A percentile compares a stretch with the other conserved stretches of the same genome.
phyloP scores from a whole-genome alignment of 2,329 filamentous ascomycete genomes.

The Bipolaris zeicola region DNA sequence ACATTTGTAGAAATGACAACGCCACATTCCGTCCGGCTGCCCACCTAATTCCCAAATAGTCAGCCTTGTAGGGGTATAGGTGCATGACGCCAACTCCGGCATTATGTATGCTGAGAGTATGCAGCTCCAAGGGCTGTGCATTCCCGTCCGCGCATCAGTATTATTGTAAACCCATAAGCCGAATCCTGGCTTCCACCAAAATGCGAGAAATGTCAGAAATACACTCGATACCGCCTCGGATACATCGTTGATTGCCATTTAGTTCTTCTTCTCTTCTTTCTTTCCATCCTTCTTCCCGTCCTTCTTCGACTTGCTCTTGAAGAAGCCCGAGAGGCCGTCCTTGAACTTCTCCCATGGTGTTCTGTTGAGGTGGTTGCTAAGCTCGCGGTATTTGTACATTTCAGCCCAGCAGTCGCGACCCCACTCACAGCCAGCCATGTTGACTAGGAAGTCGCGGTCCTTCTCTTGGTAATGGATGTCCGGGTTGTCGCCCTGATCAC shows the following conservation, averaged over 20 bases:
- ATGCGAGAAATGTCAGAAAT: constrained; percentile 18
- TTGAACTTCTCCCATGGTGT: constrained; percentile 74
- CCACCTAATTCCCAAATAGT: constrained; percentile 5
- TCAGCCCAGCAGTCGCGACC: constrained; percentile 97
- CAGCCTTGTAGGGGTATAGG: constrained; percentile 11
- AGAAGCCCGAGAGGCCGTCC: constrained; percentile 51
- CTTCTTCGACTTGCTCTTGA: constrained; percentile 40
- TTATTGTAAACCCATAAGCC: constrained; percentile 18
- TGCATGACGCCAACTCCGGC: constrained; percentile 6
- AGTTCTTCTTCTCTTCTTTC: constrained; percentile 25
- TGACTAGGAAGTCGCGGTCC: constrained; percentile 91
- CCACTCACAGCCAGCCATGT: constrained; percentile 98
- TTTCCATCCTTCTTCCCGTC: constrained; percentile 20
- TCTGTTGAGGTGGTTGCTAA: constrained; percentile 88
- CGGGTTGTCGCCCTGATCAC: constrained; percentile 73
- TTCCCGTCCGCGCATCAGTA: constrained; percentile 16
- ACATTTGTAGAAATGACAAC: constrained; percentile 1
- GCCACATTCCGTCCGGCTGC: background rate
- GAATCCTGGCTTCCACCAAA: constrained; percentile 8
- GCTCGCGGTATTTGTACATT: constrained; percentile 92
- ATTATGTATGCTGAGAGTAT: constrained; percentile 15
- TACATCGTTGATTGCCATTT: constrained; percentile 1
- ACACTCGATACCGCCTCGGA: constrained; percentile 2
- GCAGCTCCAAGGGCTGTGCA: constrained; percentile 10
- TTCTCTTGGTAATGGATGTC: constrained; percentile 83